A percentile compares a stretch with the other conserved stretches of the same genome.
These are phyloP conservation scores for Cryptosporidium bovis DNA, from an alignment of 169 alveolate species.

Conservation along the genomic window DNA sequence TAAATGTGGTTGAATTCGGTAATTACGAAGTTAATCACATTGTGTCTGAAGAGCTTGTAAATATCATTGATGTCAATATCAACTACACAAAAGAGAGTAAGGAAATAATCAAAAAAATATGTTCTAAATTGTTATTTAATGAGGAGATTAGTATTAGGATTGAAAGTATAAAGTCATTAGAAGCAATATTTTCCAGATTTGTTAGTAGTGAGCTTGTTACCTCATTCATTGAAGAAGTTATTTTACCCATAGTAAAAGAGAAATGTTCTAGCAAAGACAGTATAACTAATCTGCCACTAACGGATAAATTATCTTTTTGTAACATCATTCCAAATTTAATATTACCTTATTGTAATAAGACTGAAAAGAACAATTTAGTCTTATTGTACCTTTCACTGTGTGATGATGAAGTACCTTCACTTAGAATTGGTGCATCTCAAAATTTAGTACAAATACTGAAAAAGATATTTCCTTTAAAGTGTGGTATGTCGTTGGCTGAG, in stretches of 20 bases:
- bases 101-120: conserved; percentile 3
- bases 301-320: conserved; percentile 57
- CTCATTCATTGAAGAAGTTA: conserved; percentile 31
- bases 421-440: conserved; percentile 68
- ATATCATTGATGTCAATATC: conserved; percentile 43
- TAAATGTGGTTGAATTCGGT: conserved; percentile 33
- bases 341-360: conserved; percentile 48
- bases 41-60: conserved; percentile 52
- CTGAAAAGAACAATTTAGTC: conserved; percentile 33
- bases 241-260: conserved; percentile 38
- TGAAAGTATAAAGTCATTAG: conserved; percentile 48
- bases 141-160: conserved; percentile 58
- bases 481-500: conserved; percentile 22
- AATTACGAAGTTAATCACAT: conserved; percentile 38
- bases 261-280: background rate
- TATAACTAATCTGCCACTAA: conserved; percentile 34
- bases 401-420: conserved; percentile 72
- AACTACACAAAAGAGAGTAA: conserved; percentile 28
- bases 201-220: background rate
- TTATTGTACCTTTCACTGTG: conserved; percentile 53
- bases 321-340: conserved; percentile 52
- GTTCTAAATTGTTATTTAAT: conserved; percentile 25
- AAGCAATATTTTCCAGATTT: conserved; percentile 19
- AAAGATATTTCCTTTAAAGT: conserved; percentile 55
- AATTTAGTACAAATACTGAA: conserved; percentile 31